A percentile compares a stretch with the other conserved stretches of the same genome.
Evolutionary conservation across 2,329 filamentous ascomycete species (phyloP).

Genomic region (Colletotrichum paranaense): DNA sequence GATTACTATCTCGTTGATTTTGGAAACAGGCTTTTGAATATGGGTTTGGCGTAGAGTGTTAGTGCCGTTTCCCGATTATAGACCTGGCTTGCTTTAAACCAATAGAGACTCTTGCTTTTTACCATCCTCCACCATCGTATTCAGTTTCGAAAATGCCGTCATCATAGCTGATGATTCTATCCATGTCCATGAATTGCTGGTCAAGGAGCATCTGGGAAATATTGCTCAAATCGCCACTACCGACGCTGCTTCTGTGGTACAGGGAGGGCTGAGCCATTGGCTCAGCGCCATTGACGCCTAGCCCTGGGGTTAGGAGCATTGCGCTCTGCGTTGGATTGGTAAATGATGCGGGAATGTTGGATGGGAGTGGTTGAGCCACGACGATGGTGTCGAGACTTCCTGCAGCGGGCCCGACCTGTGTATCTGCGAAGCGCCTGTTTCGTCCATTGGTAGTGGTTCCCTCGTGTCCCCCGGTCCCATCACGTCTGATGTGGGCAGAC

Average conservation of each 20-base stretch:
- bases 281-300: background rate
- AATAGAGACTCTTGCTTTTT: background rate
- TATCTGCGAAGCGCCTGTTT: too few species aligned
- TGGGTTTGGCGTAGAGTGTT: slow-evolving; percentile 39
- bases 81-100: too few species aligned
- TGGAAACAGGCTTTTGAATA: slow-evolving; percentile 54
- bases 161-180: slow-evolving; percentile 48
- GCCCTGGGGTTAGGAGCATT: background rate
- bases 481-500: background rate
- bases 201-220: slow-evolving; percentile 47
- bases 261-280: background rate
- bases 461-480: background rate
- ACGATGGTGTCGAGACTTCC: background rate
- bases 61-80: too few species aligned
- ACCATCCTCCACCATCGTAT: slow-evolving; percentile 33
- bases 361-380: background rate
- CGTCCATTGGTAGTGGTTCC: too few species aligned
- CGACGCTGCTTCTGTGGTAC: slow-evolving; percentile 11
- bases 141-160: slow-evolving; percentile 40
- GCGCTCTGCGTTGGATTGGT: background rate
- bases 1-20: slow-evolving; percentile 61
- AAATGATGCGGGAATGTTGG: background rate
- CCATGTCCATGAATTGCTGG: slow-evolving; percentile 46
- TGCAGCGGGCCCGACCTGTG: too few species aligned
- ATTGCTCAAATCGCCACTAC: slow-evolving; percentile 37